Evolutionary conservation across 2,329 filamentous ascomycete genomes (phyloP).

Genomic region (Parasarocladium wereldwijsianum): DNA sequence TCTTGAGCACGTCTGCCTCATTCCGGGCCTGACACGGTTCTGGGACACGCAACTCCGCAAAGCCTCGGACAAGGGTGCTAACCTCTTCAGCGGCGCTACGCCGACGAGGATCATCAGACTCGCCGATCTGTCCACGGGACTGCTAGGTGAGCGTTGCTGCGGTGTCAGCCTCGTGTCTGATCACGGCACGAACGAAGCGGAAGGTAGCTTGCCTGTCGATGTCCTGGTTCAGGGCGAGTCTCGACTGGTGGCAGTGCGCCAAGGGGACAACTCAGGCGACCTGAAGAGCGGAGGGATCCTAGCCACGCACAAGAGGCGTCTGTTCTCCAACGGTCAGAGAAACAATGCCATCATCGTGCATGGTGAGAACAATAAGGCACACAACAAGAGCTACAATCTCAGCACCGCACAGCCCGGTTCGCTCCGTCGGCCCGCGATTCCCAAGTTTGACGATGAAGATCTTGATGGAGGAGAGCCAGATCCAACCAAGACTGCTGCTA

Average conservation of each 20-base stretch:
- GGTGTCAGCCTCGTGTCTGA: constrained; percentile 28
- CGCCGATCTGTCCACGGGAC: constrained; percentile 33
- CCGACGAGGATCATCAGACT: constrained; percentile 41
- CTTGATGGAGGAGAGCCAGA: no score
- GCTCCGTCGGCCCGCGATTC: constrained; percentile 17
- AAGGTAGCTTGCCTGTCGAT: constrained; percentile 34
- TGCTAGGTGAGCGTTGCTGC: constrained; percentile 42
- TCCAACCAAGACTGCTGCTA: no score
- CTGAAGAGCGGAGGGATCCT: constrained; percentile 25
- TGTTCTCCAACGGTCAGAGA: constrained; percentile 23
- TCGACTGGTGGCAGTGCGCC: constrained; percentile 37
- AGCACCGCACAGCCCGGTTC: constrained; percentile 27
- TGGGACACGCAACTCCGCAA: constrained; percentile 45
- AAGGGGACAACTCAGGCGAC: constrained; percentile 32
- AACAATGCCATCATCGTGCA: constrained; percentile 41
- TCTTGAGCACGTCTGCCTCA: constrained; percentile 39
- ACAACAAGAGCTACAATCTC: constrained; percentile 34
- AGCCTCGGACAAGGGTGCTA: constrained; percentile 32
- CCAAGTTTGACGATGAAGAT: no score
- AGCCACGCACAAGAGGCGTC: constrained; percentile 17
- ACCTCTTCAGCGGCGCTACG: constrained; percentile 40
- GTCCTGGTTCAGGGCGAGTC: constrained; percentile 40
- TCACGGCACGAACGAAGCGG: constrained; percentile 14
- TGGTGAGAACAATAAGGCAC: constrained; percentile 22
- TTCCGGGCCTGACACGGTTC: constrained; percentile 39